Evolutionary conservation across 148 eudicot genomes (phyloP), one percentile per base, ranked within the genome.

Genomic region (Camellia sinensis): DNA sequence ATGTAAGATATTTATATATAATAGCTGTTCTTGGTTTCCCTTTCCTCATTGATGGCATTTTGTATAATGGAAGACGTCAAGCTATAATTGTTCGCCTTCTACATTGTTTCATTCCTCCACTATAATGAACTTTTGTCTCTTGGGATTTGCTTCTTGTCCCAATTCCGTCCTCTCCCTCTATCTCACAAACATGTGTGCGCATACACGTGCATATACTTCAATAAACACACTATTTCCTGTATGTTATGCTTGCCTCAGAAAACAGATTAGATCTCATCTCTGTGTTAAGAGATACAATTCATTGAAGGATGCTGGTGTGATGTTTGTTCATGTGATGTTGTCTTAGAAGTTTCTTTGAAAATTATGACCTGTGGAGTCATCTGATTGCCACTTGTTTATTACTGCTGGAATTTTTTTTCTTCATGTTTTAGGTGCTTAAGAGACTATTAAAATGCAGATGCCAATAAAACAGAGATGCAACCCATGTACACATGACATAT

Each of bases 1-100:
- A 89, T 73, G 93, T 67, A 37, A 46, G 41, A 50, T 50, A 48
- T 78, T 12, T 40, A 48, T n/a, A n/a, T n/a, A n/a, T n/a, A n/a
- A n/a, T 44, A 9, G 1, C 37, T 46, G 7, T 37, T 7, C 9
- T 67, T 79, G 15, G 77, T 74, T 22, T 56, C 7, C 3, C 41
- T 41, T 48, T 12, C 15, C 53, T 59, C 8, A 14, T 44, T 14
- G 59, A 60, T 46, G 44, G 17, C 43, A 46, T 41, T 76, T 45
- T 76, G 53, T 61, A 12, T 63, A n/a, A 76, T 63, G 70, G 56
- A 46, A 40, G 17, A 64, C 57, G 1, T 29, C 37, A 29, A 48
- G 52, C 5, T 48, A 7, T 48, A 48, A 7, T 48, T 4, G 52
- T 48, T 48, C 52, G 7, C 52, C 52, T 4, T 48, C 52, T 48